phyloP scores from a whole-genome alignment of 208 protist genomes.

The Vickermania spadyakhi region DNA sequence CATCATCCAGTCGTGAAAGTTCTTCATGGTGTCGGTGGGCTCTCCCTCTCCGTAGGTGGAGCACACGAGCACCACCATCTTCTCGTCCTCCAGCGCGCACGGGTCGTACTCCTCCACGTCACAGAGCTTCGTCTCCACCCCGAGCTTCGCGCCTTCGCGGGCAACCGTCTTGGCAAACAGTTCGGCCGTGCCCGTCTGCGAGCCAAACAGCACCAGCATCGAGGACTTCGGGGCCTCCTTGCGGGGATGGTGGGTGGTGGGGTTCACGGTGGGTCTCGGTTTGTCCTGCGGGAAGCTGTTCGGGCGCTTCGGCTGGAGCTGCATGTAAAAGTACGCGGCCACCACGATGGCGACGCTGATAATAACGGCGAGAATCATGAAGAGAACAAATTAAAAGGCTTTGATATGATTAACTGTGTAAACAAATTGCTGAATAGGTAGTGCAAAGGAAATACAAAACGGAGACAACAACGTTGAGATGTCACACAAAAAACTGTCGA shows the following conservation, averaged over 20 bases:
- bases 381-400: too few relatives aligned
- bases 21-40: conserved; percentile 84
- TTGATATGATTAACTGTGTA: too few relatives aligned
- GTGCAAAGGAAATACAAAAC: too few relatives aligned
- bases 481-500: too few relatives aligned
- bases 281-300: not conserved
- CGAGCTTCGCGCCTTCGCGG: conserved; percentile 56
- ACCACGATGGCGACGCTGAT: conserved; percentile 27
- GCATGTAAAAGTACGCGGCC: conserved; percentile 35
- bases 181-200: conserved; percentile 86
- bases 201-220: conserved; percentile 79
- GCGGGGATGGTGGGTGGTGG: not conserved
- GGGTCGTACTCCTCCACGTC: conserved; percentile 67
- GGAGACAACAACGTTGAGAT: too few relatives aligned
- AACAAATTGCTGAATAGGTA: too few relatives aligned
- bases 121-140: conserved; percentile 39
- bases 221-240: conserved; percentile 23
- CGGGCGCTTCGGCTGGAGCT: conserved; percentile 15
- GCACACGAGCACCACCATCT: conserved; percentile 67
- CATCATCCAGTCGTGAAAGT: conserved; percentile 81
- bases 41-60: conserved; percentile 90
- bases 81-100: conserved; percentile 47
- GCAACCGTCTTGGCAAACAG: conserved; percentile 81
- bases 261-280: not conserved
- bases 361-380: too few relatives aligned